These are phyloP conservation scores for Discostella stelligera DNA, from an alignment of 352 stramenopile genomes.

Conservation along the genomic window DNA sequence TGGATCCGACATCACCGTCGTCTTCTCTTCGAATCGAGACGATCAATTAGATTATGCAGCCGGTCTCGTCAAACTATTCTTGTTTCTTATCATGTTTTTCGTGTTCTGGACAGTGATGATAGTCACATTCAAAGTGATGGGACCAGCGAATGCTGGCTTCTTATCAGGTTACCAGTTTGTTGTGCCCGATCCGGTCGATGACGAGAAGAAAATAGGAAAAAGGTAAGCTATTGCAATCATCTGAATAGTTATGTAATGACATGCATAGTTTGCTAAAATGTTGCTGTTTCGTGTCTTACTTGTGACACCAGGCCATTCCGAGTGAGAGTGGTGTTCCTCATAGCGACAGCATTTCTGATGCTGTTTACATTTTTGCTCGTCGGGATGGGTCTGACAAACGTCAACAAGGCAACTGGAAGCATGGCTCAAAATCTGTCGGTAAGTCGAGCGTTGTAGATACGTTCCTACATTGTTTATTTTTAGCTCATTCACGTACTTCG, in stretches of 20 bases:
- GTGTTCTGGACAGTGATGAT: slow-evolving; percentile 33
- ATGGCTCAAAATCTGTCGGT: slow-evolving; percentile 15
- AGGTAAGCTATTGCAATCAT: slow-evolving; percentile 1
- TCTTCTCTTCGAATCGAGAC: slow-evolving; percentile 28
- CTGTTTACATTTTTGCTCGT: slow-evolving; percentile 36
- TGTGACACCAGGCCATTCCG: slow-evolving; percentile 16
- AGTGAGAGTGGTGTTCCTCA: slow-evolving; percentile 41
- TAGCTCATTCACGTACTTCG: no score
- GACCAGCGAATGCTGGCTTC: slow-evolving; percentile 45
- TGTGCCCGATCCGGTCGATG: slow-evolving; percentile 28
- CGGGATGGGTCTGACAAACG: slow-evolving; percentile 29
- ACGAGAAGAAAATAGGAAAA: slow-evolving; percentile 34
- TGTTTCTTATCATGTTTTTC: slow-evolving; percentile 40
- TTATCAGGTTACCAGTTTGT: slow-evolving; percentile 36
- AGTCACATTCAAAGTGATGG: slow-evolving; percentile 39
- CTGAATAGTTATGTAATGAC: neutral
- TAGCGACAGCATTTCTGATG: slow-evolving; percentile 32
- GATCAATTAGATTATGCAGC: slow-evolving; percentile 32
- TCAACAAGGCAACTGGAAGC: slow-evolving; percentile 29
- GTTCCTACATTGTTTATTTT: neutral
- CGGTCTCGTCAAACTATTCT: slow-evolving; percentile 29
- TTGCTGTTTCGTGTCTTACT: neutral
- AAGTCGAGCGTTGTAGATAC: neutral
- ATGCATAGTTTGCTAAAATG: neutral
- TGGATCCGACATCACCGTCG: slow-evolving; percentile 24